Evolutionary conservation across 306 rosid species (phyloP).

Genomic region (apple (Malus domestica)): ASM211411v1 NC_041791.1:59501-60000

Average conservation of each 20-base stretch:
- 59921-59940: background rate
- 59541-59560: conserved; percentile 85
- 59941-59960: background rate
- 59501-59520: conserved; percentile 88
- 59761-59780: background rate
- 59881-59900: background rate
- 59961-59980: background rate
- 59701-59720: conserved; percentile 99
- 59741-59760: conserved; percentile 1
- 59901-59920: background rate
- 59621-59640: conserved; percentile 13
- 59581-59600: background rate
- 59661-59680: conserved; percentile 96
- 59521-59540: conserved; percentile 98
- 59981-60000: background rate
- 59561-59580: conserved; percentile 42
- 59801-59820: background rate
- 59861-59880: background rate
- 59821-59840: background rate
- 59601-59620: background rate
- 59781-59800: background rate
- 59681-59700: conserved; percentile 93
- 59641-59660: conserved; percentile 97
- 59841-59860: background rate
- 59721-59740: conserved; percentile 57